These are phyloP conservation scores for Leccinum longicurvipes DNA, from an alignment of 768 basidiomycete species.

Conservation along the genomic window DNA sequence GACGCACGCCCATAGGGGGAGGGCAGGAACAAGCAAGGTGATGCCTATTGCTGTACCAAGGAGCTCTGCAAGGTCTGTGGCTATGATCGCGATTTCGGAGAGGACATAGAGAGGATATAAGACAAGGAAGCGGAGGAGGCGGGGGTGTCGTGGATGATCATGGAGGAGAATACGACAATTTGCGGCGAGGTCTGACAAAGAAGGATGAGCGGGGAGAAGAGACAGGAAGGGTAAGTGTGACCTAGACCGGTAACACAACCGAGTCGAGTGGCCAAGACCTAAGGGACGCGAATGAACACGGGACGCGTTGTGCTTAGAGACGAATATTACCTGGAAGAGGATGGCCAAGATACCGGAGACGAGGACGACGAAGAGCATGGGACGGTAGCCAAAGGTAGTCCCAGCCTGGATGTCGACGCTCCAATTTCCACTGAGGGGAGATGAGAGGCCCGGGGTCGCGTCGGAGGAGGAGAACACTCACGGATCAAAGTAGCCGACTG, in stretches of 20 bases:
- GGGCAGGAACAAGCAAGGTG: slow-evolving; percentile 45
- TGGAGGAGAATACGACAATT: slow-evolving; percentile 49
- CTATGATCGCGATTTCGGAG: slow-evolving; percentile 51
- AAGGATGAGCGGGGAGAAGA: not conserved
- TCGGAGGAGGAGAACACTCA: not conserved
- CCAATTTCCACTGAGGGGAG: slow-evolving; percentile 36
- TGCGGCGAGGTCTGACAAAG: slow-evolving; percentile 39
- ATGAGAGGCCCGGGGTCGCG: not conserved
- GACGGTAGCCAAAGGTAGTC: slow-evolving; percentile 41
- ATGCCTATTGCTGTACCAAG: slow-evolving; percentile 60
- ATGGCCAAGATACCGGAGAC: slow-evolving; percentile 44
- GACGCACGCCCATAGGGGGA: slow-evolving; percentile 49
- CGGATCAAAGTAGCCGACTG: slow-evolving; percentile 39
- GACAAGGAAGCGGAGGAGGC: slow-evolving; percentile 36
- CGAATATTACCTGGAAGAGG: slow-evolving; percentile 34
- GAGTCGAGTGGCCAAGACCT: slow-evolving; percentile 41
- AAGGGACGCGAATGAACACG: not conserved
- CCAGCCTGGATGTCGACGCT: slow-evolving; percentile 44
- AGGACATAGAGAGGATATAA: slow-evolving; percentile 45
- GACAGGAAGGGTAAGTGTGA: not conserved
- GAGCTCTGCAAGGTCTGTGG: slow-evolving; percentile 58
- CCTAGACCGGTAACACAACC: slow-evolving; percentile 34
- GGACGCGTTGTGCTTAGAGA: not conserved
- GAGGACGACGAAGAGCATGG: slow-evolving; percentile 44
- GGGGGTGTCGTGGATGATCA: slow-evolving; percentile 38